Evolutionary conservation across 176 grass and related monocot species (phyloP).

Genomic region (Rhipidocladum racemiflorum): DNA sequence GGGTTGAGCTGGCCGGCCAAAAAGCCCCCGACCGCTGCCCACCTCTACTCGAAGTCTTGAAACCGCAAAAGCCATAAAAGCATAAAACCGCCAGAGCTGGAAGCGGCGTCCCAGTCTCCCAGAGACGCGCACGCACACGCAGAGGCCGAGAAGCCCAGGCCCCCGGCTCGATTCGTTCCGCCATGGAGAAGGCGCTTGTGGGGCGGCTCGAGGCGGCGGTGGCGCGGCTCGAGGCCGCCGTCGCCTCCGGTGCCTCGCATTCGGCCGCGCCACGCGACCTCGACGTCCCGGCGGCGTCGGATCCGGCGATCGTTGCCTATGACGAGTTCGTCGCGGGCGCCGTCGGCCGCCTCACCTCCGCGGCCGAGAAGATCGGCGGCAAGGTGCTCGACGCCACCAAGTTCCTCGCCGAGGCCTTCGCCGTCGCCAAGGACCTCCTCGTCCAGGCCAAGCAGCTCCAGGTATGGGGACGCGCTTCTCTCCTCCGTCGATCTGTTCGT

Average conservation of each 20-base stretch:
- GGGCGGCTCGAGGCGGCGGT: slow-evolving; percentile 89
- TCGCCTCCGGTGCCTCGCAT: slow-evolving; percentile 44
- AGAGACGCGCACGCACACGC: not conserved
- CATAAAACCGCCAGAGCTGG: slow-evolving; percentile 20
- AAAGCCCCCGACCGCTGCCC: no score
- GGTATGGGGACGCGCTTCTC: slow-evolving; percentile 31
- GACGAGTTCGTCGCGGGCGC: slow-evolving; percentile 61
- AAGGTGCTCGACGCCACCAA: slow-evolving; percentile 73
- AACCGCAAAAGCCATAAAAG: slow-evolving; percentile 20
- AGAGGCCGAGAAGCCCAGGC: not conserved
- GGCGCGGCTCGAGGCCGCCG: slow-evolving; percentile 67
- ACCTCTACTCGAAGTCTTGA: no score
- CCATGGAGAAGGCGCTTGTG: slow-evolving; percentile 74
- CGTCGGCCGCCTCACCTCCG: slow-evolving; percentile 48
- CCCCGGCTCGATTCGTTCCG: slow-evolving; percentile 5
- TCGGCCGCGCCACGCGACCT: slow-evolving; percentile 38
- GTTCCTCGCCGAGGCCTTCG: slow-evolving; percentile 76
- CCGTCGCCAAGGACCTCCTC: slow-evolving; percentile 63
- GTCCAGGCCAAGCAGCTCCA: slow-evolving; percentile 74
- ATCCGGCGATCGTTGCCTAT: slow-evolving; percentile 82
- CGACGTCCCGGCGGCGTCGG: slow-evolving; percentile 28
- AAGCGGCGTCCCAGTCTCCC: slow-evolving; percentile 18
- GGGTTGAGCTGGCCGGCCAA: no score
- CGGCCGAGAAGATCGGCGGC: slow-evolving; percentile 87
- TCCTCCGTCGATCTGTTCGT: slow-evolving; percentile 8